Conservation (phyloP, 2,329 filamentous ascomycete species). For the Epichloe hybrida region DNA sequence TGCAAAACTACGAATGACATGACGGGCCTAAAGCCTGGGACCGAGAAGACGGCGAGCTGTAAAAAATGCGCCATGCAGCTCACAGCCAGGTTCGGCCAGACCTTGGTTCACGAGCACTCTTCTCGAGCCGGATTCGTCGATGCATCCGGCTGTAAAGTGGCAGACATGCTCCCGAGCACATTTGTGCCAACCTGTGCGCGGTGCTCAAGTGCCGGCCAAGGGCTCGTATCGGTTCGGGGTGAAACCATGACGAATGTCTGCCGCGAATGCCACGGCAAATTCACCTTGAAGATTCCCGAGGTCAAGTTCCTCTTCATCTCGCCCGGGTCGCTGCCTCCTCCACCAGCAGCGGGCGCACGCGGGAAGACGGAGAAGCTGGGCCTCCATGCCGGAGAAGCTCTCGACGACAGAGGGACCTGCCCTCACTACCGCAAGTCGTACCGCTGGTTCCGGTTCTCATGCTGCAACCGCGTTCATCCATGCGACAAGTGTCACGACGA, state of each 20-base stretch:
- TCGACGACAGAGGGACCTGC: conserved; percentile 41
- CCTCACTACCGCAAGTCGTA: conserved; percentile 44
- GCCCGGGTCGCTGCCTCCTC: conserved; percentile 29
- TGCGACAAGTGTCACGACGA: conserved; percentile 65
- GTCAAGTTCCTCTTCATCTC: conserved; percentile 65
- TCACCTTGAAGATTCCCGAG: conserved; percentile 67
- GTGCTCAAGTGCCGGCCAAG: conserved; percentile 58
- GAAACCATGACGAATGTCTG: conserved; percentile 64
- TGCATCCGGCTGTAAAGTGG: conserved; percentile 57
- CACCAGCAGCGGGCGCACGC: conserved; percentile 26
- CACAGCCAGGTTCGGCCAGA: conserved; percentile 44
- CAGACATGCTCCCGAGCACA: conserved; percentile 65
- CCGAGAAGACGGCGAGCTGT: conserved; percentile 38
- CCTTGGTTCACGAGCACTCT: conserved; percentile 60
- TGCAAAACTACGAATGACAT: conserved; percentile 65
- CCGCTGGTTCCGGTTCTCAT: conserved; percentile 53
- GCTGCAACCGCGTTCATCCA: conserved; percentile 44
- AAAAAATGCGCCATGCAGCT: conserved; percentile 44
- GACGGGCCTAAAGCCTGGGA: conserved; percentile 45
- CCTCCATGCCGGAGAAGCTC: conserved; percentile 40
- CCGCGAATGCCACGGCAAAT: conserved; percentile 65
- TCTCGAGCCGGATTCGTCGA: conserved; percentile 69
- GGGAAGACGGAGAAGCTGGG: conserved; percentile 40
- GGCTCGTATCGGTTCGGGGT: conserved; percentile 59
- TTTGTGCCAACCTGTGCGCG: conserved; percentile 67